Base-by-base conservation (phyloP, 2,329 filamentous ascomycete species). In the Diplocarpon mali region DNA sequence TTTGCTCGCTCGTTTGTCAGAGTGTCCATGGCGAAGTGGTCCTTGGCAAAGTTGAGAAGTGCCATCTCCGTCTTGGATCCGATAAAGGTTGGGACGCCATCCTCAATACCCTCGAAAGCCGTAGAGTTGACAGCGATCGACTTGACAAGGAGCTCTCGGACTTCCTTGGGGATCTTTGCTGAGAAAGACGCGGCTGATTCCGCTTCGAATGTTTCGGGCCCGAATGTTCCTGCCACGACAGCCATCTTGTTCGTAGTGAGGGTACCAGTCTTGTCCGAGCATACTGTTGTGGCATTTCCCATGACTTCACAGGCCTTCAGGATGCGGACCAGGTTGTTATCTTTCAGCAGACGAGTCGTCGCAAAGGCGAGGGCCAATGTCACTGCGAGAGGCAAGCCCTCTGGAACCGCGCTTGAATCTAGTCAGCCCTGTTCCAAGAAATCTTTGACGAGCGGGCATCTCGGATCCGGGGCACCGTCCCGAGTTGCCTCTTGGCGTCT, bases 31-130 rank as follows among this genome's bases (percentile, higher is more conserved):
- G 71, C 80, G 13, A 87, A 67, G 56, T 76, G 68, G 38, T 82
- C 75, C 37, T 73, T 71, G 17, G 80, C 78, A 57, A 86, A 85
- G 28, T 70, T 68, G n/a, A 88, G 69, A 10, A 88, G 68, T 15
- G 83, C 83, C 2, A 81, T 85, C 59, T 88, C 83, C 0, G 83
- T 88, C 64, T 86, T 87, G 7, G 83, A 86, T 28, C 83, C 83
- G 49, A 86, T 72, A 53, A 85, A 88, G 0, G 71, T 67, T 13
- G 63, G 53, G 49, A 70, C 67, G 28, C 78, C 78, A 37, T 79
- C 70, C 34, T 76, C 69, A 32, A 80, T 75, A 7, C 73, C 71
- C 57, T 84, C 78, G 51, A 85, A 85, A 0, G 80, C 78, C 0
- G 80, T 82, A 0, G 80, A 83, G 58, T 83, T 84, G 53, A 83